Percentiles rank a stretch among this genome's conserved stretches.
Conservation (phyloP, 768 basidiomycete genomes). For the Multifurca ochricompacta region DNA sequence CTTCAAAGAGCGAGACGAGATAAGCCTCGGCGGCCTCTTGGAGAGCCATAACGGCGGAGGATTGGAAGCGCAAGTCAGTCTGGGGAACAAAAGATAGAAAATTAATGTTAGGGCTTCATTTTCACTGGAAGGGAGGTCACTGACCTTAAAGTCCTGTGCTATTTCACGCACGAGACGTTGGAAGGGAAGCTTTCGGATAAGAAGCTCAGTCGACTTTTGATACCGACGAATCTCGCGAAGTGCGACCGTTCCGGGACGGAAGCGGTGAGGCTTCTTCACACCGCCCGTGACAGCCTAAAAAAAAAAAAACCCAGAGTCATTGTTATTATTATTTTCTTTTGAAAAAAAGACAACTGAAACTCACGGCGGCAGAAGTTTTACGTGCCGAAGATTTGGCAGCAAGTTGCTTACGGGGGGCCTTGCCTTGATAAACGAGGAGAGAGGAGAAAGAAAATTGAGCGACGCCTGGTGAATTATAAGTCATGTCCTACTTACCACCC, state of each 20-base stretch:
- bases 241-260: slow-evolving; percentile 34
- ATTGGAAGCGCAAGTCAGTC: slow-evolving; percentile 57
- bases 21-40: slow-evolving; percentile 51
- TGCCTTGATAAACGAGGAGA: slow-evolving; percentile 29
- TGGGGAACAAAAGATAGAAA: slow-evolving; percentile 23
- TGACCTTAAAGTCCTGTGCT: slow-evolving; percentile 57
- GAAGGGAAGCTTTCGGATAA: slow-evolving; percentile 50
- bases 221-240: slow-evolving; percentile 35
- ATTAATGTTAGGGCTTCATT: not conserved
- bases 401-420: slow-evolving; percentile 65
- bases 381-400: slow-evolving; percentile 56
- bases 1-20: slow-evolving; percentile 36
- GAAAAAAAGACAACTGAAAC: too few species aligned
- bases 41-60: slow-evolving; percentile 54
- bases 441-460: not conserved
- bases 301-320: too few species aligned
- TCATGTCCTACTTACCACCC: slow-evolving; percentile 52
- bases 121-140: not conserved
- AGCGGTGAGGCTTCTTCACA: slow-evolving; percentile 52
- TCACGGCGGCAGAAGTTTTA: slow-evolving; percentile 45
- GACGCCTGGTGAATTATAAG: too few species aligned
- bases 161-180: slow-evolving; percentile 59
- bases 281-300: slow-evolving; percentile 42
- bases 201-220: slow-evolving; percentile 35
- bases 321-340: too few species aligned